Base-by-base conservation (phyloP, 2,329 filamentous ascomycete species). In the Alternaria infectoria region DNA sequence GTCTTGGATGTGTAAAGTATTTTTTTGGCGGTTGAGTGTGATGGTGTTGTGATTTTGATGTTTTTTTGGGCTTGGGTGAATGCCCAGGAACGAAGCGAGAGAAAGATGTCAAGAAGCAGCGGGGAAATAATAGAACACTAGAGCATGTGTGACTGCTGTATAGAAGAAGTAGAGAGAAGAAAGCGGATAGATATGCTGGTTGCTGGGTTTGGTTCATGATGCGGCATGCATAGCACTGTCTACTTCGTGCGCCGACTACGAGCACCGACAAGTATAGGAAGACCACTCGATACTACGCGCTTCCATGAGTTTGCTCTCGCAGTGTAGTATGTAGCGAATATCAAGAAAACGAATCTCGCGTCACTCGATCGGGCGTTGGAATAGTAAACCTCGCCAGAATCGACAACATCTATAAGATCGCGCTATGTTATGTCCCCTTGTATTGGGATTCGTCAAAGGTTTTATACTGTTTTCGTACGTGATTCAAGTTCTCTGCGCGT, bases 301-400 rank as follows among this genome's bases (percentile, higher is more conserved):
- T 40, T 5, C 10, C 8, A 17, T 10, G 3, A 7, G 1, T 40
- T 17, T n/a, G 15, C 32, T 40, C 8, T 15, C 2, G n/a, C 32
- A 0, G 4, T 6, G 32, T n/a, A 0, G 15, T 3, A 5, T 17
- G 0, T 10, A 6, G 4, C 17, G 15, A 11, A 17, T 10, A 40
- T 3, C 3, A 40, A 17, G 4, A 40, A 0, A 40, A 17, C 15
- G 3, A 17, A 17, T 11, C 15, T 40, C 15, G 36, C 36, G 5
- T 6, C 9, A 40, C 36, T 17, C 3, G n/a, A 40, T 40, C 1
- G 8, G n/a, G n/a, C 36, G n/a, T 6, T 11, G n/a, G 0, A 6
- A 5, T 11, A 1, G 36, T 11, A 3, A 40, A 17, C n/a, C 36
- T 40, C 6, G n/a, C 2, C 1, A 40, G 36, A 10, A 17, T 3